These are phyloP conservation scores for Cladophialophora immunda DNA, from an alignment of 2,329 filamentous ascomycete species.

Conservation along the genomic window DNA sequence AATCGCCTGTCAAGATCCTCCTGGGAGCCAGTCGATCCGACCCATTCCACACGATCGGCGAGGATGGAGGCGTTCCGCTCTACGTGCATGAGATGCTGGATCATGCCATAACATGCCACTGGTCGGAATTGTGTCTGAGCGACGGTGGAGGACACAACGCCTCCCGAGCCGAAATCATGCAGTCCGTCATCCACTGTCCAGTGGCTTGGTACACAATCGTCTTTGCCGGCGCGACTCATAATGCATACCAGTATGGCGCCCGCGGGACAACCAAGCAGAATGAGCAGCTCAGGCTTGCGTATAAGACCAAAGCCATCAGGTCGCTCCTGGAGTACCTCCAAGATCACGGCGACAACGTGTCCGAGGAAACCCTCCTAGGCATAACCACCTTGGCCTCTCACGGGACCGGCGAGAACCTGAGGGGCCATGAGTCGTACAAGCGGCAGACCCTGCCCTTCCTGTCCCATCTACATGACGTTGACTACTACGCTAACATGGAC, in stretches of 20 bases:
- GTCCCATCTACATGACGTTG: slow-evolving; percentile 23
- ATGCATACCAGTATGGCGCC: slow-evolving; percentile 21
- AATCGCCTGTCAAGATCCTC: slow-evolving; percentile 9
- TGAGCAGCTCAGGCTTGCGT: slow-evolving; percentile 21
- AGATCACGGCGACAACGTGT: slow-evolving; percentile 3
- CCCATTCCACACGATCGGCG: slow-evolving; percentile 26
- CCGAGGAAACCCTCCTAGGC: slow-evolving; percentile 21
- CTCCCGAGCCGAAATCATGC: slow-evolving; percentile 26
- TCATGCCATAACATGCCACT: slow-evolving; percentile 31
- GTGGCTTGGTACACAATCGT: slow-evolving; percentile 25
- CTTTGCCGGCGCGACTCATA: slow-evolving; percentile 26
- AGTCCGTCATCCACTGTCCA: slow-evolving; percentile 21
- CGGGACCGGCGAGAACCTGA: slow-evolving; percentile 27
- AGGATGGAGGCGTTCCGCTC: slow-evolving; percentile 2
- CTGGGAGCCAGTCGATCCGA: slow-evolving; percentile 20
- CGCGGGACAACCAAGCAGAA: slow-evolving; percentile 21
- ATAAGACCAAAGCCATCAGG: slow-evolving; percentile 27
- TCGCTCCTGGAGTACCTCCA: slow-evolving; percentile 20
- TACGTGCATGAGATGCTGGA: slow-evolving; percentile 28
- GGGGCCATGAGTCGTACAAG: slow-evolving; percentile 19
- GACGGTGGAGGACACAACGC: slow-evolving; percentile 18
- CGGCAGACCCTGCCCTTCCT: slow-evolving; percentile 15
- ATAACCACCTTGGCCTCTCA: slow-evolving; percentile 27
- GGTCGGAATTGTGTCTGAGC: slow-evolving; percentile 23
- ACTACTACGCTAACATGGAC: slow-evolving; percentile 27